Base-by-base conservation (phyloP, 2,329 filamentous ascomycete species). In the Sclerotiophoma versabilis region DNA sequence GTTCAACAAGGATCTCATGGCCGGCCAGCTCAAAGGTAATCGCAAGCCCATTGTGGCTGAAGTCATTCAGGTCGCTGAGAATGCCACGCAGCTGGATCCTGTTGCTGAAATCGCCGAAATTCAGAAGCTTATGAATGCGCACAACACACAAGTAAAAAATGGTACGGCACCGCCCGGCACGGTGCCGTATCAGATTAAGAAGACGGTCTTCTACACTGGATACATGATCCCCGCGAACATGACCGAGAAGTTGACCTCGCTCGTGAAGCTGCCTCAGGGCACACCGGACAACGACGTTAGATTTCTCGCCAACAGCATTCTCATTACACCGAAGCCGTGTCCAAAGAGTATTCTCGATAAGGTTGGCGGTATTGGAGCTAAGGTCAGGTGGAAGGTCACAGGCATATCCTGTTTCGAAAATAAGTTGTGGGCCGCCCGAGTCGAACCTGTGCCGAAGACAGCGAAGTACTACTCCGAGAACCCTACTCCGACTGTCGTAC, bases 201-300 rank as follows among this genome's bases (percentile, higher is more conserved):
- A 93, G 71, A 91, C 87, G 1, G 88, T 96, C 43, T 92, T 92
- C 75, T 97, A 93, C 76, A 97, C 95, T 1, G 92, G 91, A 43
- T 98, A 99, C 76, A 85, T 96, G 75, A 88, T 99, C 61, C 82
- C 82, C 33, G 81, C 86, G 41, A 80, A 84, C 22, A 91, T 95
- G 72, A 88, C 88, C 2, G 84, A 90, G 68, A 86, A 84, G 49
- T 80, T 98, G 30, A 83, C 90, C 50, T 83, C 84, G 5, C 81
- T 96, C n/a, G 86, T 87, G 25, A 70, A 86, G 45, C 78, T 91
- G 17, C 88, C 88, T 4, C 69, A 79, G 4, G 82, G 83, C 53
- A 78, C 87, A 48, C 81, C 86, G 23, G 86, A 89, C 44, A 82
- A 84, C 46, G 91, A 96, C 45, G 79, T 96, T 60, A 92, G 91